Evolutionary conservation across 768 basidiomycete genomes (phyloP), one percentile per base, ranked within the genome.

Genomic region (Rhodotorula taiwanensis): DNA sequence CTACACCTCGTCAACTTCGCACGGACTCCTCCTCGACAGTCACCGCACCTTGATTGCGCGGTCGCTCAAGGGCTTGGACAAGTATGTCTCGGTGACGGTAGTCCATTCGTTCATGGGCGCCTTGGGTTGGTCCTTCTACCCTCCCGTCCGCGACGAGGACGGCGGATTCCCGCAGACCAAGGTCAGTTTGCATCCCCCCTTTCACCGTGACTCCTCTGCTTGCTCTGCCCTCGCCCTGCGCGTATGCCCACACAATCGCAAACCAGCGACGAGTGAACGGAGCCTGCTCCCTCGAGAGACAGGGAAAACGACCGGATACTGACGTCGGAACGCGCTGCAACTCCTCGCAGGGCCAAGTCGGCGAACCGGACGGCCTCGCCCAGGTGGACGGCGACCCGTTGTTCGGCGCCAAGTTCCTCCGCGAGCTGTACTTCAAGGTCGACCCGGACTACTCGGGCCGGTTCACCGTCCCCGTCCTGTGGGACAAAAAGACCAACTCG

Each of bases 61-160:
- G 69, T 85, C 90, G 76, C 81, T 98, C 71, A 99, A 99, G 75
- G 92, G 93, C 3, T 80, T 99, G 28, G 87, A 98, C 67, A 80
- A 86, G 30, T 78, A 88, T 64, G 83, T 99, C 62, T 90, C 84
- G 64, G 81, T 93, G 55, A 84, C 86, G 50, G 79, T 83, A 55
- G 89, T 94, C 31, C 90, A 90, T 55, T 90, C 94, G 1, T 84
- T 79, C 68, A 87, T 97, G 90, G 87, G 86, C 52, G 73, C 87
- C 5, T 55, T 58, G 28, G 68, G 68, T 9, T 69, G 68, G 64
- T 45, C 47, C 2, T 66, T 66, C 64, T 66, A 52, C 64, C 61
- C 69, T 21, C 69, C 69, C 9, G 55, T 63, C 36, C 64, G 69
- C n/a, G 64, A 61, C 51, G 51, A 42, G 3, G 64, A 70, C 5